Base-by-base conservation (phyloP, 805 yeast species). In the Kockiozyma suomiensis region DNA sequence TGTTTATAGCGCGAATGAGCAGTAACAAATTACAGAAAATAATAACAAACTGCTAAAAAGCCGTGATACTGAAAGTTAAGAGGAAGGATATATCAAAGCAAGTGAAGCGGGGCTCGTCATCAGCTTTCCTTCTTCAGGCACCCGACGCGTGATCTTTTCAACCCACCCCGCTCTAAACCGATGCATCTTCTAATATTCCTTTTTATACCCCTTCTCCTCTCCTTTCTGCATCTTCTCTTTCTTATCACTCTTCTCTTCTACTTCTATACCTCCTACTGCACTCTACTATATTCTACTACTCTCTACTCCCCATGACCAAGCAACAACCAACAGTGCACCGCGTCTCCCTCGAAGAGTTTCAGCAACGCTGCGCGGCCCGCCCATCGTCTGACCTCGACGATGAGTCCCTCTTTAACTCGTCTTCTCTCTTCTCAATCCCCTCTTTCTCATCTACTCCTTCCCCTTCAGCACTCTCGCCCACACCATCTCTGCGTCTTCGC, bases 291-390 rank as follows among this genome's bases (percentile, higher is more conserved):
- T n/a, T n/a, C n/a, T n/a, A n/a, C 23, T 17, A 21, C 32, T 40
- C 30, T 46, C 54, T 19, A 25, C 21, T 48, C 8, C 32, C 28
- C 10, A 33, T 13, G 28, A 12, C 50, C 43, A 23, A 12, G 23
- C 37, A 13, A 38, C 23, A 54, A 7, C 43, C 49, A 7, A 38
- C 28, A 6, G 52, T 59, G 40, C 58, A 48, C 40, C 35, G 33
- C 15, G 26, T 59, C 49, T 54, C 59, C 17, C 59, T 55, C 48
- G 58, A 57, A 23, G 61, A 56, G 52, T 54, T 58, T 43, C 62
- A 54, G 50, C 54, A 46, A 37, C 43, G 54, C 17, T n/a, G 40
- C 25, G 33, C 26, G 2, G 15, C 41, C 15, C 46, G 25, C 43
- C 12, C 42, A 17, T 6, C 23, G 21, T n/a, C 53, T 15, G n/a